Conservation (phyloP, 140 eudicot genomes). For the Flaveria floridana region DNA sequence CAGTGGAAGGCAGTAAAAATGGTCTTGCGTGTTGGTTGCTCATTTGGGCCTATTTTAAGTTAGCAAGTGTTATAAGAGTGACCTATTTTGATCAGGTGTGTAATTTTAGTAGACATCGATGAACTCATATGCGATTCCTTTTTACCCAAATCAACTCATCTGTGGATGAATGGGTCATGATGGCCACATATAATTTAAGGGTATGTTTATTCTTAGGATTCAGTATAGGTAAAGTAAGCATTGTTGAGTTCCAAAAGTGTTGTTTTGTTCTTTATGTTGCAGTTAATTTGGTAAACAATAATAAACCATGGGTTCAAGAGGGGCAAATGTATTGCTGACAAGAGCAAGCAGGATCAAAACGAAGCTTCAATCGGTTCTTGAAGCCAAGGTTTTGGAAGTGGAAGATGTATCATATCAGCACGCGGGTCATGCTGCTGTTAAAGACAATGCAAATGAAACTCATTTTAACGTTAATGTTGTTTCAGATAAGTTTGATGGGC, state of each 20-base stretch:
- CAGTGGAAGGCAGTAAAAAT: too few relatives aligned
- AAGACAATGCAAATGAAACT: slow-evolving; percentile 65
- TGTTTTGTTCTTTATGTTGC: slow-evolving; percentile 1
- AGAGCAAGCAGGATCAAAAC: slow-evolving; percentile 70
- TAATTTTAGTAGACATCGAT: background rate
- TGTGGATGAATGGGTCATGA: too few relatives aligned
- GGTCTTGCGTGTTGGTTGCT: too few relatives aligned
- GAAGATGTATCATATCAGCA: slow-evolving; percentile 91
- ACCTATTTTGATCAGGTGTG: background rate
- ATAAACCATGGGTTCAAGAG: slow-evolving; percentile 54
- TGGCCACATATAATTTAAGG: background rate
- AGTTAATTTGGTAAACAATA: slow-evolving; percentile 18
- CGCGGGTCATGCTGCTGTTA: slow-evolving; percentile 90
- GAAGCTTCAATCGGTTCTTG: slow-evolving; percentile 70
- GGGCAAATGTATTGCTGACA: slow-evolving; percentile 40
- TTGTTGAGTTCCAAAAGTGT: background rate
- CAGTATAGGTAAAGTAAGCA: background rate
- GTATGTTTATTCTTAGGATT: background rate
- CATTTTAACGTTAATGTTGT: slow-evolving; percentile 78
- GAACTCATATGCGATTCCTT: too few relatives aligned
- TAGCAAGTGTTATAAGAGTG: background rate
- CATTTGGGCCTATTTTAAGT: too few relatives aligned
- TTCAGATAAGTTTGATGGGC: slow-evolving; percentile 79
- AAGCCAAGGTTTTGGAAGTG: slow-evolving; percentile 62
- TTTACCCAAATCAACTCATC: too few relatives aligned